Evolutionary conservation across 148 eudicot genomes (phyloP), one percentile per base, ranked within the genome.

Genomic region (Persicaria maculosa): DNA sequence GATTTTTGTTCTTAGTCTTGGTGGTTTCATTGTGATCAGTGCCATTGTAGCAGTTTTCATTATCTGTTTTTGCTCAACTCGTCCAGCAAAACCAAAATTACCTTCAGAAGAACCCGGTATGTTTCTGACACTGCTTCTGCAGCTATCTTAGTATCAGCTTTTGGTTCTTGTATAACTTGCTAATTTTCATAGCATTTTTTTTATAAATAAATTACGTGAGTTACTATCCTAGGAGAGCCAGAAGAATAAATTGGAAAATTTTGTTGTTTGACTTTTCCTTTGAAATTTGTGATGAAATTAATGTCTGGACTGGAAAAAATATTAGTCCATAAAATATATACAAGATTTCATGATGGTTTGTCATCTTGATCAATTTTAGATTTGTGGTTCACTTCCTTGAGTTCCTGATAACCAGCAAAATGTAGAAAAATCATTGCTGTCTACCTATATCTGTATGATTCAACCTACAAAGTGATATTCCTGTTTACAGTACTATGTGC

Each of bases 81-180:
- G 55, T 79, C 77, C 75, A 62, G 80, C 76, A 76, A 87, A 83
- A 82, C 75, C 78, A 59, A 75, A 78, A 77, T 58, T 82, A 78
- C 77, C 85, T 77, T 19, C 73, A 50, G 81, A 83, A 77, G 97
- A 91, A 85, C 69, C 89, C 71, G 92, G 93, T 88, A 87, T 77
- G 83, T 76, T 61, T 22, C 22, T 71, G 55, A 53, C 72, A 74
- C 57, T 80, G 58, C 40, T 59, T 73, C 19, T 36, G 40, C 67
- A 73, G 17, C 72, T 14, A 40, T 43, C 4, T 14, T 40, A 44
- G 12, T 44, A 14, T 40, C 46, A 68, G 48, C 72, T 68, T 68
- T 68, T 68, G 46, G 17, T 68, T 40, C 47, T 45, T 11, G 20
- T 14, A 4, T 44, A 68, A 43, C 46, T 14, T 15, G 65, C 65